Conservation (phyloP, 78 protist genomes). For the Chrysochromulina parva region DNA sequence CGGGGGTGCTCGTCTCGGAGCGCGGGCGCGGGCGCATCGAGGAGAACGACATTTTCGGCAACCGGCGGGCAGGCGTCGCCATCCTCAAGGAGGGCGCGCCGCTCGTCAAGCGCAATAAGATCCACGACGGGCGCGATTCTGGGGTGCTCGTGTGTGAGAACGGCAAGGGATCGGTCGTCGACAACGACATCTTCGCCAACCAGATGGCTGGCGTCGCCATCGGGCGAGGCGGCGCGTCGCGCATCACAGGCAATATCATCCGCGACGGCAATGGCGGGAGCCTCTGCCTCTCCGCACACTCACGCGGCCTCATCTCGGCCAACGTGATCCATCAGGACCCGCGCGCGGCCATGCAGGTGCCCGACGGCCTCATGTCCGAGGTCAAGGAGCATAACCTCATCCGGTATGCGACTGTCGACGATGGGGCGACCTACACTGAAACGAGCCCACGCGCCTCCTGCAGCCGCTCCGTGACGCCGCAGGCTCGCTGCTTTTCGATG, state of each 20-base stretch:
- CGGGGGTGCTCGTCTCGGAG: conserved; percentile 15
- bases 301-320: not conserved
- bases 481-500: no score
- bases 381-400: not conserved
- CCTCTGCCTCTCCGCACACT: not conserved
- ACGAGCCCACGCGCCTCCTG: no score
- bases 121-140: not conserved
- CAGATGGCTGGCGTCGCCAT: conserved; percentile 21
- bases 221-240: conserved; percentile 20
- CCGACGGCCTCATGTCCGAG: not conserved
- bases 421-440: no score
- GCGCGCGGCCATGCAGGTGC: not conserved
- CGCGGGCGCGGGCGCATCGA: not conserved
- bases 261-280: not conserved
- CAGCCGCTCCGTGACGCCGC: no score
- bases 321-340: not conserved
- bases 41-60: not conserved
- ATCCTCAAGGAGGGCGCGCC: conserved; percentile 12
- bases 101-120: not conserved
- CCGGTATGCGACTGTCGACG: no score
- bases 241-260: not conserved
- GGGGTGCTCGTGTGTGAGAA: conserved; percentile 27
- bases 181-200: not conserved
- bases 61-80: conserved; percentile 27
- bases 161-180: not conserved